Evolutionary conservation across 1,284 basidiomycete species (phyloP), one percentile per base, ranked within the genome.

Genomic region (Cutaneotrichosporon cyanovorans): DNA sequence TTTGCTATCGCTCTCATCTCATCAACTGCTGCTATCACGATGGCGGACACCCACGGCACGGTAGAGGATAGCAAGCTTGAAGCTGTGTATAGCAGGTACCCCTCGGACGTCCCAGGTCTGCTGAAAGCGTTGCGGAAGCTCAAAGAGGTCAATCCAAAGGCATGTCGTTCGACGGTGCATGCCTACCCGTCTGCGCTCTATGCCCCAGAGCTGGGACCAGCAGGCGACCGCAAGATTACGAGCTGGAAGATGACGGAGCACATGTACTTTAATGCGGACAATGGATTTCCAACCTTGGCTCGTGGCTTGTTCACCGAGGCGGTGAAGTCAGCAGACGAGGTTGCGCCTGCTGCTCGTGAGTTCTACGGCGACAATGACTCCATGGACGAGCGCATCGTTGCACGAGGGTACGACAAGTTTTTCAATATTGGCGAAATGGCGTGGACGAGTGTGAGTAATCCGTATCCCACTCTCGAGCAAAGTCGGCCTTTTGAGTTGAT

Each of bases 211-310:
- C 39, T 42, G 8, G 9, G 36, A 14, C 37, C 18, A 5, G 40
- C 45, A 12, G 12, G n/a, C 11, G 61, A 63, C 37, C 50, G 65
- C 14, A 52, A 54, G 1, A 72, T 95, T 23, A 77, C 78, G 11
- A 89, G 85, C 72, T 96, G 90, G 91, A 92, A 88, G 75, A 90
- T 95, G 88, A 85, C 86, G 61, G 91, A 95, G 67, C 86, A 83
- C 76, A 87, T 88, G 67, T 96, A 95, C 71, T 86, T 87, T 51
- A 80, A 84, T 39, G 76, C 87, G 4, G 87, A 88, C 0, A 87
- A 85, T 10, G 87, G 87, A 0, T 93, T 95, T 63, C 91, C 91
- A 1, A 93, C 89, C 0, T 79, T 92, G 19, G 91, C 89, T 0
- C 75, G 91, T 16, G 91, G 92, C 0, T 62, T 96, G 12, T 96